Evolutionary conservation across 805 yeast species (phyloP), one percentile per base, ranked within the genome.

Genomic region (Yarrowia sp.): DNA sequence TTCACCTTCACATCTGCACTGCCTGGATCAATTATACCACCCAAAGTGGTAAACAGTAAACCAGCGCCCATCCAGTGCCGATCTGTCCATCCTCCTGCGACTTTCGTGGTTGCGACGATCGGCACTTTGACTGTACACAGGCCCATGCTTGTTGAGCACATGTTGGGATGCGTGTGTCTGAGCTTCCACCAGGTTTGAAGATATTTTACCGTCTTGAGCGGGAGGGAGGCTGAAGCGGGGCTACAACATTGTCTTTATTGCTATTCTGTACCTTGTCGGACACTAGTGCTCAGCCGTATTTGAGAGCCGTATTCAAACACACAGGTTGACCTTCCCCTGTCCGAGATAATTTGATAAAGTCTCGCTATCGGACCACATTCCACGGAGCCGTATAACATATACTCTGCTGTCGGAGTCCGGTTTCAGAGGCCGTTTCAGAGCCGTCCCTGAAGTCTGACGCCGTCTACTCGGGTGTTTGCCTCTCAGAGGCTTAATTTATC

Each of bases 21-120:
- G 46, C 19, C 49, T 16, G 35, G 55, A 46, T 46, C 40, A 32
- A 35, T 49, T 32, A 32, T 32, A 32, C 3, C 4, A 3, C 55
- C 55, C 55, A 32, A 35, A n/a, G 0, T 2, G 55, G 55, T 15
- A 49, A 49, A 19, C 8, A 11, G 55, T 49, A 49, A 49, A 49
- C 55, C 55, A 49, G 55, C 41, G 42, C 26, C 26, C 36, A 22
- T 48, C 36, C 58, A 53, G 8, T 53, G 58, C 14, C 58, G 58
- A 53, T 53, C 58, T 36, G 56, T 9, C n/a, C 1, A 36, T 52
- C 56, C 8, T 26, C 32, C 32, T 26, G 3, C 26, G 8, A 22
- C 15, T 26, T 26, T 50, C 40, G 36, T n/a, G 41, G 40, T 16
- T 36, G 42, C 42, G 32, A 5, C 38, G 58, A 53, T 53, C 58